Percentiles rank a stretch among this genome's conserved stretches.
phyloP scores from a whole-genome alignment of 2,329 filamentous ascomycete species.

The Diaporthe eres region DNA sequence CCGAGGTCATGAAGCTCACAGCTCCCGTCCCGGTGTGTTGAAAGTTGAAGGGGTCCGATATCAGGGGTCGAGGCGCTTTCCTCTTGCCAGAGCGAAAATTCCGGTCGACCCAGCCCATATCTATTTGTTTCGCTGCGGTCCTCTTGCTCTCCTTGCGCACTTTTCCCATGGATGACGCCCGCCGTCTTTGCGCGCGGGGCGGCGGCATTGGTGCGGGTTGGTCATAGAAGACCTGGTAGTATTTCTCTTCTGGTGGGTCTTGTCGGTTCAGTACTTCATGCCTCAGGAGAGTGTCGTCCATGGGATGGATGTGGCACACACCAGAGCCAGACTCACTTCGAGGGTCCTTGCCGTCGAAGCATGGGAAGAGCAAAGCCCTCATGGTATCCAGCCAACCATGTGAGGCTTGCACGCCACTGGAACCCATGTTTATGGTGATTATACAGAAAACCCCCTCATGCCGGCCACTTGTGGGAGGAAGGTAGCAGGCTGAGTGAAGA shows the following conservation, averaged over 20 bases:
- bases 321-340: constrained; percentile 34
- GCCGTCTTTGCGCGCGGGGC: constrained; percentile 49
- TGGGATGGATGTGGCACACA: constrained; percentile 20
- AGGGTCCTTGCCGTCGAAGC: constrained; percentile 30
- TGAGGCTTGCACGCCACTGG: constrained; percentile 55
- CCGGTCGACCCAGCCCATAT: constrained; percentile 39
- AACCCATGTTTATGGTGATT: constrained; percentile 38
- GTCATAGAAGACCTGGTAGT: constrained; percentile 47
- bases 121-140: constrained; percentile 17
- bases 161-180: constrained; percentile 40
- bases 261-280: constrained; percentile 34
- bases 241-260: constrained; percentile 40
- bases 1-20: constrained; percentile 54
- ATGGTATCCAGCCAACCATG: constrained; percentile 63
- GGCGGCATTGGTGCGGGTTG: constrained; percentile 56
- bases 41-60: constrained; percentile 73
- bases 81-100: constrained; percentile 41
- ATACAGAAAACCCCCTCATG: constrained; percentile 43
- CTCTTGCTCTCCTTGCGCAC: constrained; percentile 41
- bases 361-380: constrained; percentile 59
- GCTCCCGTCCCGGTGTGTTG: constrained; percentile 68
- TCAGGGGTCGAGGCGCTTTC: constrained; percentile 64
- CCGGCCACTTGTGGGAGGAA: constrained; percentile 38
- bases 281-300: constrained; percentile 12
- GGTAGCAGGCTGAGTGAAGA: constrained; percentile 42